Base-by-base conservation (phyloP, 495 filamentous ascomycete genomes). In the Aspergillus avenaceus region DNA sequence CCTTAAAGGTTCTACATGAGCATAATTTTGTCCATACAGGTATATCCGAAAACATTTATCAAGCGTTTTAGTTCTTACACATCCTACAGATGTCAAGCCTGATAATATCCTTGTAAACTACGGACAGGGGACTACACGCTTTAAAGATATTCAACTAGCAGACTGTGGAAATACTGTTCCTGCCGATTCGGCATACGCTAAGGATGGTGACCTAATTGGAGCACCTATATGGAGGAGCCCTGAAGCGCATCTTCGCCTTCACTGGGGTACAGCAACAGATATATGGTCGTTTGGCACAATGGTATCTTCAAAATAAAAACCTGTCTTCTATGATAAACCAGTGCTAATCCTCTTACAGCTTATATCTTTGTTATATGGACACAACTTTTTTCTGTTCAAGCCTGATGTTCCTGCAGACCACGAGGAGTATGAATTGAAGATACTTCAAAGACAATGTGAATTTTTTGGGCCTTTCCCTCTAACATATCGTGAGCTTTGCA, bases 271-370 rank as follows among this genome's bases (percentile, higher is more conserved):
- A 45, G 22, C 59, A 26, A 72, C 71, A 8, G 73, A 76, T 47
- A 73, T 75, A 45, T 76, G 70, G 73, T 73, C 70, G 23, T 66
- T 74, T 55, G 67, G 71, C 24, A 61, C 57, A 42, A 64, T 62
- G 19, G 63, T 56, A 62, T 49, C 16, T 26, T 43, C 47, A 23
- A 36, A 27, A 42, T 41, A 2, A 50, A 13, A 32, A 6, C 25
- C 26, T 14, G 1, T 21, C 5, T 23, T 2, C 43, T 16, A 36
- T 8, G 7, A 27, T 21, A 12, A 23, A 43, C 45, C 29, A 42
- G 50, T 52, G 21, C 21, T 31, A 50, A 24, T 42, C 28, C 21
- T 8, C 25, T 44, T 32, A 37, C 24, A 74, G 71, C 60, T 74
- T 41, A 74, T 73, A 45, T 67, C 53, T 50, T 56, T 74, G 19